Evolutionary conservation across 768 basidiomycete genomes (phyloP), one percentile per base, ranked within the genome.

Genomic region (Boletus rubropictus): DNA sequence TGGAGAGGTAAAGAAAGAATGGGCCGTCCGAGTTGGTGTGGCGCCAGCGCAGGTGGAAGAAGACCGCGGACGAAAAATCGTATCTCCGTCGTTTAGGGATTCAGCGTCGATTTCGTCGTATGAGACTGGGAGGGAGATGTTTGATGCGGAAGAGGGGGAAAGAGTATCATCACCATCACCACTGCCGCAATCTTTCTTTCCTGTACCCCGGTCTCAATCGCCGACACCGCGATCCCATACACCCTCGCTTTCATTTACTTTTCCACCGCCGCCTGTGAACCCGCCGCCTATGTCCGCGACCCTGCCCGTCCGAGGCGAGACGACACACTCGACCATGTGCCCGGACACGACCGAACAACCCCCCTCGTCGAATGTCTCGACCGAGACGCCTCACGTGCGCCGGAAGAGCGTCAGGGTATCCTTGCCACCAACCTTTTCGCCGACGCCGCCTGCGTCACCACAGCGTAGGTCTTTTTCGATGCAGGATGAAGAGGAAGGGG

Each of bases 401-500:
- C 60, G 75, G 29, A 90, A 90, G 67, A 88, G 86, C 57, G 89
- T 91, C 28, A 72, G 89, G 7, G 82, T 91, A 42, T 86, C 84
- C 24, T 63, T 89, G 31, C 75, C 81, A 36, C 89, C 89, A 9
- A 86, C 84, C 28, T 88, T 84, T 61, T 84, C 84, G 6, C 68
- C 80, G 0, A 76, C 86, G 1, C 85, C 87, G 7, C 84, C 84
- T 32, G 81, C 80, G 31, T 61, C 22, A 25, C 24, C 24, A 25
- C n/a, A n/a, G n/a, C n/a, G 24, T 5, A 32, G 10, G 42, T 40
- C 44, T 11, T 49, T 48, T 47, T 50, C 47, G 32, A 25, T n/a
- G 32, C 42, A 31, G 2, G 66, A 18, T 8, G 44, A 37, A 5
- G 65, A 17, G 14, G 32, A 11, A 9, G 7, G 1, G 17, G 22